These are phyloP conservation scores for Tolypocladium sp. DNA, from an alignment of 2,329 filamentous ascomycete species.

Conservation along the genomic window DNA sequence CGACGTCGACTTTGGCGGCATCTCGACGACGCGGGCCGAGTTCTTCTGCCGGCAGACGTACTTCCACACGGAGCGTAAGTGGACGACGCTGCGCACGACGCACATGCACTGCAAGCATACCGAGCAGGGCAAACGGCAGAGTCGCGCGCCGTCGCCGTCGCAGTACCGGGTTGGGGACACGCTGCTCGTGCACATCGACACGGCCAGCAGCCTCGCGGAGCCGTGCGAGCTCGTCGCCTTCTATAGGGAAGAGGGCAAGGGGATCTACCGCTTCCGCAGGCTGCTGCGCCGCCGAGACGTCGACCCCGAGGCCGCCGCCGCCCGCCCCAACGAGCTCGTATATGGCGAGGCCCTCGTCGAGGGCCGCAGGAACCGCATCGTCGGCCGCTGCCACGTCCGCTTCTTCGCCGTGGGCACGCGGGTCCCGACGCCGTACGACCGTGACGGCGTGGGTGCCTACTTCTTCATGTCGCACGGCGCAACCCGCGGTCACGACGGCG, in stretches of 20 bases:
- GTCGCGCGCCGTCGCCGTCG: conserved; percentile 2
- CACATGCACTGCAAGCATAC: conserved; percentile 47
- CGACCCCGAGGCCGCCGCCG: conserved; percentile 15
- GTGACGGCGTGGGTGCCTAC: conserved; percentile 54
- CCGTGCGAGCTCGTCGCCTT: conserved; percentile 47
- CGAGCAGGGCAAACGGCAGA: neutral
- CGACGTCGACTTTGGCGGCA: conserved; percentile 46
- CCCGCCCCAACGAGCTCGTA: conserved; percentile 49
- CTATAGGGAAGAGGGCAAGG: conserved; percentile 8
- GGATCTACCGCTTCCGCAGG: conserved; percentile 33
- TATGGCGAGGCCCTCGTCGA: conserved; percentile 38
- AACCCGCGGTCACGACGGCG: neutral
- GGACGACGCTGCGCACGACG: conserved; percentile 43
- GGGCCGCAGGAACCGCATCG: conserved; percentile 30
- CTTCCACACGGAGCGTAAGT: conserved; percentile 47
- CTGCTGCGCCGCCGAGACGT: conserved; percentile 40
- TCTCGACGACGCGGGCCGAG: conserved; percentile 34
- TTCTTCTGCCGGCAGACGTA: conserved; percentile 68
- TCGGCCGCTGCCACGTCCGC: conserved; percentile 50
- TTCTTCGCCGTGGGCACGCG: conserved; percentile 34
- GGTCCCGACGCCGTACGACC: conserved; percentile 55
- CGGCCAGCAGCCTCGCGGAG: conserved; percentile 34
- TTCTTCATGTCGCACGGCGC: conserved; percentile 50
- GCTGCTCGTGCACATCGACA: conserved; percentile 35
- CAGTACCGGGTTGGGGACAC: conserved; percentile 47